Percentiles rank a stretch among this genome's conserved stretches.
Conservation (phyloP, 805 yeast species). For the Nakazawaea laoshanensis region DNA sequence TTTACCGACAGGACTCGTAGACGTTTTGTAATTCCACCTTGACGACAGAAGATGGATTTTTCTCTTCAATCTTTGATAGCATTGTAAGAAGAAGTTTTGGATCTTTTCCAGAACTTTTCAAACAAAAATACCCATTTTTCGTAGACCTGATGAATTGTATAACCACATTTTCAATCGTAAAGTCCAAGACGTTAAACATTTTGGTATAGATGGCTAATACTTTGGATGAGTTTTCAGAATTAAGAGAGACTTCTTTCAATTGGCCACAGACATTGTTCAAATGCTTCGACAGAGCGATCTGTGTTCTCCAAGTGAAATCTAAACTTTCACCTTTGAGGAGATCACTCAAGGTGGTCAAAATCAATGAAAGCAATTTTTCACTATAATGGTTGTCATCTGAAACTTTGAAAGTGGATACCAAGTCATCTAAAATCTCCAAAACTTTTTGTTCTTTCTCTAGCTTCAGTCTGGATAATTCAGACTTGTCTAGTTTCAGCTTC, state of each 20-base stretch:
- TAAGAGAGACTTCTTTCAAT: constrained; percentile 1
- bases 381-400: constrained; percentile 9
- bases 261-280: constrained; percentile 17
- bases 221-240: not conserved
- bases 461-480: constrained; percentile 30
- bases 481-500: constrained; percentile 9
- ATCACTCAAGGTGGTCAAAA: constrained; percentile 17
- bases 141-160: constrained; percentile 31
- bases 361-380: constrained; percentile 20
- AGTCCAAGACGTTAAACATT: constrained; percentile 6
- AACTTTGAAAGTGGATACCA: constrained; percentile 25
- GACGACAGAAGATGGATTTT: constrained; percentile 43
- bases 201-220: not conserved
- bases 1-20: no score
- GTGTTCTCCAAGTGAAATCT: constrained; percentile 54
- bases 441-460: constrained; percentile 41
- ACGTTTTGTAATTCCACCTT: constrained; percentile 22
- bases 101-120: no score
- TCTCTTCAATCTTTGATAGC: constrained; percentile 18
- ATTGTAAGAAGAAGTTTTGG: no score
- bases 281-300: constrained; percentile 35
- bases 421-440: constrained; percentile 25
- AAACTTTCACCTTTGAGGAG: constrained; percentile 20
- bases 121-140: no score
- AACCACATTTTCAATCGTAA: constrained; percentile 45